Evolutionary conservation across 176 grass and related monocot species (phyloP).

Genomic region (Dendrocalamus sinicus): DNA sequence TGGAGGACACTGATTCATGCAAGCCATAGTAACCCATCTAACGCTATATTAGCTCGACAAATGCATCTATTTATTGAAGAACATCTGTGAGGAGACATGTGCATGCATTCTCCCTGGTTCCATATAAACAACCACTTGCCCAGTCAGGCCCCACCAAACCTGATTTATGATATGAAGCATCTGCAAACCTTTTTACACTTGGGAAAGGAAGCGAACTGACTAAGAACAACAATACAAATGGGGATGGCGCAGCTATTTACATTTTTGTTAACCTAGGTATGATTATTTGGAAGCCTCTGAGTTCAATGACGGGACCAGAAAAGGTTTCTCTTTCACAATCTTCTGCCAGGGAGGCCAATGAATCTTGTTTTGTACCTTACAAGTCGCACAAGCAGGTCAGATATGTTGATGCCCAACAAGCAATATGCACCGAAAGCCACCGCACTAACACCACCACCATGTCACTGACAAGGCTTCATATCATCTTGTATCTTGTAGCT

Average conservation of each 20-base stretch:
- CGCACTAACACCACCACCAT: constrained; percentile 16
- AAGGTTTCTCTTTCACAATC: constrained; percentile 47
- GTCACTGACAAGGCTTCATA: constrained; percentile 35
- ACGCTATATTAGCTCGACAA: constrained; percentile 50
- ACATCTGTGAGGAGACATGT: constrained; percentile 44
- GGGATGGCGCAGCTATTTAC: constrained; percentile 75
- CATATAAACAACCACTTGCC: constrained; percentile 72
- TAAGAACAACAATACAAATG: constrained; percentile 57
- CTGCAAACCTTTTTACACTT: constrained; percentile 68
- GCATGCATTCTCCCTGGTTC: constrained; percentile 54
- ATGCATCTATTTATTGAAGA: constrained; percentile 49
- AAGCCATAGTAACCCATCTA: constrained; percentile 39
- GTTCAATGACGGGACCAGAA: constrained; percentile 47
- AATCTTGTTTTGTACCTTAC: constrained; percentile 76
- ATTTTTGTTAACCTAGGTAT: constrained; percentile 73
- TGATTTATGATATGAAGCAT: constrained; percentile 79
- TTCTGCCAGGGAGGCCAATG: constrained; percentile 82
- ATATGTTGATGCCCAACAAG: constrained; percentile 40
- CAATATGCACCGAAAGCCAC: constrained; percentile 34
- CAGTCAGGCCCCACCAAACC: constrained; percentile 57
- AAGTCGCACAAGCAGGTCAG: constrained; percentile 57
- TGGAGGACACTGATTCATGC: constrained; percentile 13
- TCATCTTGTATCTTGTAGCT: constrained; percentile 60
- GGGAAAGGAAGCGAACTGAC: constrained; percentile 34
- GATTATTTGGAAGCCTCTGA: constrained; percentile 78